A percentile compares a stretch with the other conserved stretches of the same genome.
Evolutionary conservation across 371 early-diverging fungal species (phyloP).

Genomic region (Actinomucor elegans): DNA sequence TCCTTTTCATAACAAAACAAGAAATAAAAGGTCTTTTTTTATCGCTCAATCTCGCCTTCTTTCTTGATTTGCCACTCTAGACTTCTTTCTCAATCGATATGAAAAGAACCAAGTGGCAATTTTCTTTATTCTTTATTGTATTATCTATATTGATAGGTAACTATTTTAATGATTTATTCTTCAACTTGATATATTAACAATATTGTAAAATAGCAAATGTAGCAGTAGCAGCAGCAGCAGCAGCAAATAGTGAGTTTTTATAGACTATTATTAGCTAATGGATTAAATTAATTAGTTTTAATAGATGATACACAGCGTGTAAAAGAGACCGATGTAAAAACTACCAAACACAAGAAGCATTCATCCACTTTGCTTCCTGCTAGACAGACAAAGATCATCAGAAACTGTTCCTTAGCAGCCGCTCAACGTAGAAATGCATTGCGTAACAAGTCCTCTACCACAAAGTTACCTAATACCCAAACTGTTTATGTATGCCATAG

Average conservation of each 20-base stretch:
- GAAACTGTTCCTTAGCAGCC: slow-evolving; percentile 7
- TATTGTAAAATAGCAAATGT: neutral
- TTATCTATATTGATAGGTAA: slow-evolving; percentile 7
- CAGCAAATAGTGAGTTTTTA: neutral
- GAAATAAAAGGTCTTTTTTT: slow-evolving; percentile 2
- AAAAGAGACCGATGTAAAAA: neutral
- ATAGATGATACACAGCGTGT: neutral
- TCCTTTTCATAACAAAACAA: neutral
- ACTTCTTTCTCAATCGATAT: slow-evolving; percentile 2
- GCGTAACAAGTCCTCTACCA: no score
- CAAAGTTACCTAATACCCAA: neutral
- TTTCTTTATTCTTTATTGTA: slow-evolving; percentile 5
- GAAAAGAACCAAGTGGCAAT: slow-evolving; percentile 9
- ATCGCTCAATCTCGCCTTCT: neutral
- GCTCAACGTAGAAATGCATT: neutral
- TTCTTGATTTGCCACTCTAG: slow-evolving; percentile 3
- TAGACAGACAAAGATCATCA: slow-evolving; percentile 4
- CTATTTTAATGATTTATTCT: neutral
- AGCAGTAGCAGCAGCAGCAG: neutral
- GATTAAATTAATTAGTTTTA: no score
- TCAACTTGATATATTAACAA: no score
- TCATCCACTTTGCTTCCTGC: neutral
- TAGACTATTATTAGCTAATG: no score
- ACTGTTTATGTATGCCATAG: slow-evolving; percentile 13
- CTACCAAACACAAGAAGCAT: neutral